These are phyloP conservation scores for Dendrobium nobile DNA, from an alignment of 106 monocot species.

Conservation along the genomic window DNA sequence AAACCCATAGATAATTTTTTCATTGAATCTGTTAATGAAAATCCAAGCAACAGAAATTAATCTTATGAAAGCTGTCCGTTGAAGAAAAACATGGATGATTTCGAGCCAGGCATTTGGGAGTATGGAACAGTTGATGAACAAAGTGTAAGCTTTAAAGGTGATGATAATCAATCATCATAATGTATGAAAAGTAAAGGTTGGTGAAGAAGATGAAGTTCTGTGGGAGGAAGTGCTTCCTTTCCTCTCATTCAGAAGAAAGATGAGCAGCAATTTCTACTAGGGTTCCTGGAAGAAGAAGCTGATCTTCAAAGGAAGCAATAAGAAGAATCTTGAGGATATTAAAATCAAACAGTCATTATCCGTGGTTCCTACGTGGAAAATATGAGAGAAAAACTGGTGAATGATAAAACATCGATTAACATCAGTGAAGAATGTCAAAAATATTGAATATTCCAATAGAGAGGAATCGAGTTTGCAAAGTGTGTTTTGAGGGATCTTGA, in stretches of 20 bases:
- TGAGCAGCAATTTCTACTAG: conserved; percentile 41
- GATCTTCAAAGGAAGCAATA: conserved; percentile 84
- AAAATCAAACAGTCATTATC: conserved; percentile 11
- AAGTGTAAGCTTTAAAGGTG: conserved; percentile 2
- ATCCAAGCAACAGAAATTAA: conserved; percentile 17
- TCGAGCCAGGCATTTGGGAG: conserved; percentile 58
- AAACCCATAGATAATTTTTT: conserved; percentile 52
- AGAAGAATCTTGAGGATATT: conserved; percentile 76
- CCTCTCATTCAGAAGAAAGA: conserved; percentile 19
- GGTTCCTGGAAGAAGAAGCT: conserved; percentile 68
- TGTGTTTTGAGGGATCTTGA: neutral
- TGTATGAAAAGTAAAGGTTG: conserved; percentile 13
- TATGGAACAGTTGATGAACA: conserved; percentile 34
- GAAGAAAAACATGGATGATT: conserved; percentile 26
- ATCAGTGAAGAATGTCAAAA: neutral
- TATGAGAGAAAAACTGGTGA: neutral
- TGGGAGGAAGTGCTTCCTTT: conserved; percentile 58
- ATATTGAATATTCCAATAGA: neutral
- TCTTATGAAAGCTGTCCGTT: conserved; percentile 5
- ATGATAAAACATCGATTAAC: neutral
- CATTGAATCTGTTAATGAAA: conserved; percentile 53
- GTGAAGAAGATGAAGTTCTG: conserved; percentile 46
- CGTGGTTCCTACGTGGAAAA: conserved; percentile 10
- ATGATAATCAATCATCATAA: conserved; percentile 16
- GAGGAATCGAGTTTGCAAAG: neutral